Conservation (phyloP, 73 alveolate species). For the Paramecium pentaurelia region DNA sequence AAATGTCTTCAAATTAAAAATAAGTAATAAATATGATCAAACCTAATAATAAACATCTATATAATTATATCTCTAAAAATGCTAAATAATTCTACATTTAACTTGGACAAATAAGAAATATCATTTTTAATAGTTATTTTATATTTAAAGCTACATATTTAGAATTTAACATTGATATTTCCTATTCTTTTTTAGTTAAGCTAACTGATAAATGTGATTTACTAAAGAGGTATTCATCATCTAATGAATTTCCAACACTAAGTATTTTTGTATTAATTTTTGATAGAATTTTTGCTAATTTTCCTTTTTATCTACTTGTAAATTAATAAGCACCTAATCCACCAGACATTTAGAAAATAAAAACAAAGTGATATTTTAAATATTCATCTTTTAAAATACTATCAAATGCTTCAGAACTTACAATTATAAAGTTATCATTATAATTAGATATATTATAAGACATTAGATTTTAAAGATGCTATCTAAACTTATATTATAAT, state of each 20-base stretch:
- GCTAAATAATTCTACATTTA: background rate
- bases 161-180: background rate
- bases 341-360: background rate
- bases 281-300: background rate
- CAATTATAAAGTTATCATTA: background rate
- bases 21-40: background rate
- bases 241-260: background rate
- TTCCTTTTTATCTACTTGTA: background rate
- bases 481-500: background rate
- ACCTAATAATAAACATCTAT: background rate
- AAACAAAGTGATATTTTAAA: background rate
- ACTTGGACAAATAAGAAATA: background rate
- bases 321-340: constrained; percentile 21
- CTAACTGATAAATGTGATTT: background rate
- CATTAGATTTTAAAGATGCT: background rate
- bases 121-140: background rate
- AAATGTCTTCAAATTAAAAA: background rate
- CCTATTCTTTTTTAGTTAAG: background rate
- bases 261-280: background rate
- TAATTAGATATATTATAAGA: background rate
- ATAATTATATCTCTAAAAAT: background rate
- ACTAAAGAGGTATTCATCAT: background rate
- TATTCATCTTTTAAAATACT: background rate
- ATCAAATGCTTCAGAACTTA: background rate
- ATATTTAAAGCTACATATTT: background rate